Evolutionary conservation across 306 rosid species (phyloP).

Genomic region (Astragalus membranaceus): DNA sequence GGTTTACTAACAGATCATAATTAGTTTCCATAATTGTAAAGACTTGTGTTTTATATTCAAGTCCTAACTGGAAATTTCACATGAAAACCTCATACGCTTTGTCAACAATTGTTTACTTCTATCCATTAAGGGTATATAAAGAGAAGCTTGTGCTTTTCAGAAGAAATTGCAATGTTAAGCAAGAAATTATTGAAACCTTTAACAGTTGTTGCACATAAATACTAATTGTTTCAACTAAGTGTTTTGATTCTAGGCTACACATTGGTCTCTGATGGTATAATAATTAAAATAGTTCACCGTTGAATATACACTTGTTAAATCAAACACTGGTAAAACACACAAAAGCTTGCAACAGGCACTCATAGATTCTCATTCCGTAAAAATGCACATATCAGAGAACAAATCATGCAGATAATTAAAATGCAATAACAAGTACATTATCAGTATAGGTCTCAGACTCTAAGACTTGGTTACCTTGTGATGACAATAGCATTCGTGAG

Average conservation of each 20-base stretch:
- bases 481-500: constrained; percentile 19
- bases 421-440: neutral
- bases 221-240: neutral
- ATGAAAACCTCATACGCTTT: neutral
- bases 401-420: neutral
- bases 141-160: neutral
- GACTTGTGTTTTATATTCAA: neutral
- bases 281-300: neutral
- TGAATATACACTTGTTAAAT: neutral
- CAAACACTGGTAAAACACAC: neutral
- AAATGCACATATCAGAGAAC: constrained; percentile 7
- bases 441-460: neutral
- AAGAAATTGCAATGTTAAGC: no score
- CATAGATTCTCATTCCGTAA: neutral
- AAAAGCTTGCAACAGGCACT: constrained; percentile 1
- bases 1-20: neutral
- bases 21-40: neutral
- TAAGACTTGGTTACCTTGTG: constrained; percentile 47
- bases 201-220: neutral
- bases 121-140: neutral
- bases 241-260: neutral
- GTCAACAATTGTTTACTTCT: neutral
- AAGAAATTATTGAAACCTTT: neutral
- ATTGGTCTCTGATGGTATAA: neutral
- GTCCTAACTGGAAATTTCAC: neutral